Conservation (phyloP, 148 eudicot species). For the Suaeda aralocaspica region DNA sequence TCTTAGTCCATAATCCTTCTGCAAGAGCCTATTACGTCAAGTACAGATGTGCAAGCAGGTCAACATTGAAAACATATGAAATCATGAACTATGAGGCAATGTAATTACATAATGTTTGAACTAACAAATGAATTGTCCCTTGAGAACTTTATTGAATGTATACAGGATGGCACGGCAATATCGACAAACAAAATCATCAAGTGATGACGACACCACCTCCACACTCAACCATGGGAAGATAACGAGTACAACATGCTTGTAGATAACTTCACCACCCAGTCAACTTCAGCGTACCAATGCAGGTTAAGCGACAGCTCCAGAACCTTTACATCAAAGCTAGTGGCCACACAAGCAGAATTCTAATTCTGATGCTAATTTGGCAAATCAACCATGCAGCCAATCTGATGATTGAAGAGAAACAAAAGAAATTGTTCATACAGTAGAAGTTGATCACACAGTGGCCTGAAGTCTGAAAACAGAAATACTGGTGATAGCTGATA, state of each 20-base stretch:
- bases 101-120: neutral
- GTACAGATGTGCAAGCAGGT: no score
- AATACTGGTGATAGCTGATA: neutral
- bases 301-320: neutral
- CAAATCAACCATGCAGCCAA: neutral
- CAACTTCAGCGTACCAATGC: neutral
- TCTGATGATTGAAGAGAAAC: neutral
- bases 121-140: neutral
- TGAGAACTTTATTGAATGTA: neutral
- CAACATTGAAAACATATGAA: no score
- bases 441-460: neutral
- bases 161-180: conserved; percentile 22
- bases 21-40: no score
- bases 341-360: neutral
- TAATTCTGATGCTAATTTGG: neutral
- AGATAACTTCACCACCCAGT: neutral
- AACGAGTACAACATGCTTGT: neutral
- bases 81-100: neutral
- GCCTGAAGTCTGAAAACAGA: no score
- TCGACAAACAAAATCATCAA: conserved; percentile 17
- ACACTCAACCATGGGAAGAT: conserved; percentile 25
- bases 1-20: no score
- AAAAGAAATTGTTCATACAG: neutral
- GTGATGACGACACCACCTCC: conserved; percentile 15
- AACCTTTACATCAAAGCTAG: neutral